A percentile compares a stretch with the other conserved stretches of the same genome.
phyloP scores from a whole-genome alignment of 2,329 filamentous ascomycete species.

The Epichloe elymi region DNA sequence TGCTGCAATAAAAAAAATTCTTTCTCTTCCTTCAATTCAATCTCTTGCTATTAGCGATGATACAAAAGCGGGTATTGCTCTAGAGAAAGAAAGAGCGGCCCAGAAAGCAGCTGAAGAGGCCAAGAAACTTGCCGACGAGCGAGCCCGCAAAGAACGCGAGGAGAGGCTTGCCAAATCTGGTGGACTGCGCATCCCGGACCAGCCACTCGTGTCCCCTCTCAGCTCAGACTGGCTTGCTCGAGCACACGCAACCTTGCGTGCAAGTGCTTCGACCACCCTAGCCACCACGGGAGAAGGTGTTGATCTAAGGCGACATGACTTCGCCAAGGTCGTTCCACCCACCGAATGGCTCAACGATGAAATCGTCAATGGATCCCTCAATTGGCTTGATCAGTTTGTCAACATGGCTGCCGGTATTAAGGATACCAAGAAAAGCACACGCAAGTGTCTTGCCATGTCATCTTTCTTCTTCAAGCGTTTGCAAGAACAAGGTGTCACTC shows the following conservation, averaged over 20 bases:
- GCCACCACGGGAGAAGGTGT: conserved; percentile 35
- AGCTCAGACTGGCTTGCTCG: conserved; percentile 15
- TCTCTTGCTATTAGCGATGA: conserved; percentile 17
- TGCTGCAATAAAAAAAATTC: conserved; percentile 14
- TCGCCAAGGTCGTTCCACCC: conserved; percentile 44
- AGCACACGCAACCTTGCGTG: conserved; percentile 20
- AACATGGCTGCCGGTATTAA: conserved; percentile 43
- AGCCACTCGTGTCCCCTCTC: conserved; percentile 16
- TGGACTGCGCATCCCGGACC: conserved; percentile 17
- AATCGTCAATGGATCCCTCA: conserved; percentile 54
- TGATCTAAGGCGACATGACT: conserved; percentile 42
- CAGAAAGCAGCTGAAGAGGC: conserved; percentile 14
- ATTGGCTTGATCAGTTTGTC: conserved; percentile 44
- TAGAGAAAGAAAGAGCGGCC: conserved; percentile 9
- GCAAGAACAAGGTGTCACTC: conserved; percentile 30
- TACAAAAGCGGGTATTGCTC: conserved; percentile 8
- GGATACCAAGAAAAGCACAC: conserved; percentile 31
- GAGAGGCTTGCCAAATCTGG: conserved; percentile 18
- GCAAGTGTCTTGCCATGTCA: conserved; percentile 49
- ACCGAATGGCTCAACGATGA: conserved; percentile 65
- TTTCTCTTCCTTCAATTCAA: conserved; percentile 14
- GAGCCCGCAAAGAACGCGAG: conserved; percentile 4
- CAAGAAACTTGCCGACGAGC: conserved; percentile 14
- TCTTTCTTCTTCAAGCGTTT: conserved; percentile 53
- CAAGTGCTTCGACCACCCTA: conserved; percentile 22